Evolutionary conservation across 2,329 filamentous ascomycete species (phyloP).

Genomic region (Cladosporium sp.): DNA sequence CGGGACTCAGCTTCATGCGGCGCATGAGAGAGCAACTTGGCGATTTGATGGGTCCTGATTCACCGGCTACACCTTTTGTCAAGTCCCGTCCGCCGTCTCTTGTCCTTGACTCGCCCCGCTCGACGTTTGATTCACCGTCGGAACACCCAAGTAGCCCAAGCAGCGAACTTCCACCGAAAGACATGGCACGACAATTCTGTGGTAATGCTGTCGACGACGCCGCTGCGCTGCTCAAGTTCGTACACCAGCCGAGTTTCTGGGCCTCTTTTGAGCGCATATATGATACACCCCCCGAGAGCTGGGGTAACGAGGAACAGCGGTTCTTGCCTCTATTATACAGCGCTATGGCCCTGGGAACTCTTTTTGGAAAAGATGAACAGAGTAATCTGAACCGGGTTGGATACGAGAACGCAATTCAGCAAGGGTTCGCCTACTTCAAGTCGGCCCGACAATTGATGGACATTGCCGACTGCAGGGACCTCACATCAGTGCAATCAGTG

Average conservation of each 20-base stretch:
- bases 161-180: conserved; percentile 65
- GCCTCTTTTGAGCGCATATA: conserved; percentile 74
- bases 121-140: conserved; percentile 56
- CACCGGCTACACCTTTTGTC: conserved; percentile 55
- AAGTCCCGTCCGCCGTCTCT: conserved; percentile 50
- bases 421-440: conserved; percentile 49
- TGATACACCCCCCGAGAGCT: conserved; percentile 53
- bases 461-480: conserved; percentile 50
- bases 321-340: conserved; percentile 48
- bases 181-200: conserved; percentile 54
- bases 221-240: conserved; percentile 62
- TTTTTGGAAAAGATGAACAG: conserved; percentile 41
- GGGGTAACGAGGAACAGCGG: conserved; percentile 42
- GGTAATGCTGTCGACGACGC: conserved; percentile 59
- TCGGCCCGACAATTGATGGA: conserved; percentile 47
- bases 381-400: conserved; percentile 34
- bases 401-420: conserved; percentile 45
- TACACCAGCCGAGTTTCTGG: conserved; percentile 80
- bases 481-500: conserved; percentile 48
- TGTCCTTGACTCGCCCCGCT: conserved; percentile 63
- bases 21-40: conserved; percentile 86
- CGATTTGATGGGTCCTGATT: conserved; percentile 64
- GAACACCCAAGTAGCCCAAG: conserved; percentile 30
- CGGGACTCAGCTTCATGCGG: conserved; percentile 81
- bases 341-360: conserved; percentile 44